Percentiles rank a stretch among this genome's conserved stretches.
Evolutionary conservation across 768 basidiomycete species (phyloP).

Genomic region (Boletus reticulatus): DNA sequence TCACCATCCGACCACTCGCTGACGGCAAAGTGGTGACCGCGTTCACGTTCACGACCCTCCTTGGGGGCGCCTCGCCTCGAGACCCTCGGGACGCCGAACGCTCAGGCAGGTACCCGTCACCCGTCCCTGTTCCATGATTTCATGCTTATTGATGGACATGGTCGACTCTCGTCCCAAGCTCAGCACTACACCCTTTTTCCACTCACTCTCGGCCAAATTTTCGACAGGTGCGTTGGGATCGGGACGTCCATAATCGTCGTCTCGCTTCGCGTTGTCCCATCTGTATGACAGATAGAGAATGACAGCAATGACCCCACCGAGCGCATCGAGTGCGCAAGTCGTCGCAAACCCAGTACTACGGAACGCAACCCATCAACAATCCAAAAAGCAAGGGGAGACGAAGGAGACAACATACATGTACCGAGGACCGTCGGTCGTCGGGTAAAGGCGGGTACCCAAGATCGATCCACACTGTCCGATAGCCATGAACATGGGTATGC

Average conservation of each 20-base stretch:
- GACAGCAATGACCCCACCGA: conserved; percentile 29
- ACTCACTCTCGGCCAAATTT: conserved; percentile 81
- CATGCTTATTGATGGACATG: background rate
- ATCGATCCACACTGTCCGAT: conserved; percentile 78
- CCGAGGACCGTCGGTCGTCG: conserved; percentile 56
- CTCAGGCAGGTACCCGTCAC: conserved; percentile 44
- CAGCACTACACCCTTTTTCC: conserved; percentile 90
- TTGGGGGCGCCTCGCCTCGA: conserved; percentile 53
- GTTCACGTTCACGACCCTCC: conserved; percentile 75
- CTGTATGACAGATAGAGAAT: conserved; percentile 62
- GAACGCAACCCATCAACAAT: background rate
- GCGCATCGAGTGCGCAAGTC: conserved; percentile 32
- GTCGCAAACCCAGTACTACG: conserved; percentile 55
- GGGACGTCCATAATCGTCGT: conserved; percentile 50
- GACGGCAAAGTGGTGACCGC: conserved; percentile 82
- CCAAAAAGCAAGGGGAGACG: background rate
- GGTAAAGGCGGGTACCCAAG: conserved; percentile 74
- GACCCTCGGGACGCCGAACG: conserved; percentile 47
- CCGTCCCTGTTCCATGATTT: background rate
- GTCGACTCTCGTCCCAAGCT: conserved; percentile 37
- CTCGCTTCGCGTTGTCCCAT: conserved; percentile 54
- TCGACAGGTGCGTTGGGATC: conserved; percentile 49
- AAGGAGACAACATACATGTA: conserved; percentile 51
- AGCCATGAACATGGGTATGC: conserved; percentile 76
- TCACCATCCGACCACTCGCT: conserved; percentile 57